Evolutionary conservation across 805 yeast species (phyloP), one percentile per base, ranked within the genome.

Genomic region (Monosporozyma solicola): DNA sequence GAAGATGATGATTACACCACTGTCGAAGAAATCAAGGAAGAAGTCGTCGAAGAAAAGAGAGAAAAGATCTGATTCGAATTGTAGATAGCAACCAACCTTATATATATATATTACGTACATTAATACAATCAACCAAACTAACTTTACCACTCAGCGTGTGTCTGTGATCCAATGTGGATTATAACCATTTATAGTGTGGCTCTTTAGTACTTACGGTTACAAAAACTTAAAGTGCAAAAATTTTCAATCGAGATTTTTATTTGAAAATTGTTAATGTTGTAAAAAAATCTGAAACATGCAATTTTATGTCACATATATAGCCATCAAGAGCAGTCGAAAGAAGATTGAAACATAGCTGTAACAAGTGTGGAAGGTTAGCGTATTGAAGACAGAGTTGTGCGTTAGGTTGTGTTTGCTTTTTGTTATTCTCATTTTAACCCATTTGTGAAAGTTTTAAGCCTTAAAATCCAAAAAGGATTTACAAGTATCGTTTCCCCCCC

Each of bases 21-120:
- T 64, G 80, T 85, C 60, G 91, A 87, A 70, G 96, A 87, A 70
- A 78, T 84, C 63, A 81, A 83, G 63, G 95, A 85, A 70, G 88
- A 83, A 64, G 77, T 84, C 62, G 66, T 83, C 56, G 87, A 83
- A 64, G 88, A 84, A 68, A 79, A 75, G 63, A 88, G 83, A 70
- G 90, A 85, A 71, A 74, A 84, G 24, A 24, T 43, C 25, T 43
- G 15, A 43, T 10, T 5, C 3, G 20, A 41, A 35, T 16, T 35
- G 39, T 35, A 35, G 39, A 41, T 41, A 41, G 8, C 27, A 20
- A 11, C 20, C 27, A 6, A 10, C 5, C 11, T 24, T 24, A 22
- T 39, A 43, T 43, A 43, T 24, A 22, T 39, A 43, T 43, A 43
- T 43, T 24, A 22, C 46, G 46, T 43, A 43, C 46, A 43, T 24